A percentile compares a stretch with the other conserved stretches of the same genome.
Evolutionary conservation across 208 protist species (phyloP).

Genomic region (Acanthamoeba triangularis): DNA sequence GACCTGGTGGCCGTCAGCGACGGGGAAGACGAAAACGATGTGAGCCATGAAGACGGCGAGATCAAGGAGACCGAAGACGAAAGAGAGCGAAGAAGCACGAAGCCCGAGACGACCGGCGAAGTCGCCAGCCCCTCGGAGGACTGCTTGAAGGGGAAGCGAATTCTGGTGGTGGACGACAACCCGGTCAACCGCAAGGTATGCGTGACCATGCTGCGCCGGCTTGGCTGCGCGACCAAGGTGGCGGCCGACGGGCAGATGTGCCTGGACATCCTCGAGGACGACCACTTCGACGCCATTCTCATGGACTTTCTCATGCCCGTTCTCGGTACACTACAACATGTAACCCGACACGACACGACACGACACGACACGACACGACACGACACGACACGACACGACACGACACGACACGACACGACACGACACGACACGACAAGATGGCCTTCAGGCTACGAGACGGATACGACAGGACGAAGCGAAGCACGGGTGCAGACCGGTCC

Average conservation of each 20-base stretch:
- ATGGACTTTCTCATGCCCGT: slow-evolving; percentile 31
- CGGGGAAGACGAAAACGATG: no score
- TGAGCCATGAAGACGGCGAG: background rate
- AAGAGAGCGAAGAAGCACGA: no score
- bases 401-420: background rate
- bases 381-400: no score
- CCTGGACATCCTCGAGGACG: background rate
- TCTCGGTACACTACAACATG: background rate
- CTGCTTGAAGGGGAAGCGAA: background rate
- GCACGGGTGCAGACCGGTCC: no score
- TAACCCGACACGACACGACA: no score
- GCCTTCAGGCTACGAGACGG: background rate
- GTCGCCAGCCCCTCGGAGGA: no score
- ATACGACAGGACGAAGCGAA: background rate
- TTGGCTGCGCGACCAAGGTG: background rate
- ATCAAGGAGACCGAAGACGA: background rate
- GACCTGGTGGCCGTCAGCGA: background rate
- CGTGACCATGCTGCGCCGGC: background rate
- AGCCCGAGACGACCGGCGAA: background rate
- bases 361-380: no score
- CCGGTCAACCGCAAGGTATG: background rate
- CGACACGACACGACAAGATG: background rate
- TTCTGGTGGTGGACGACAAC: slow-evolving; percentile 12
- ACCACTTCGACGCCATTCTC: background rate
- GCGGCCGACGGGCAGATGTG: background rate